These are phyloP conservation scores for Chenopodium berlandieri DNA, from an alignment of 148 eudicot species.

Conservation along the genomic window DNA sequence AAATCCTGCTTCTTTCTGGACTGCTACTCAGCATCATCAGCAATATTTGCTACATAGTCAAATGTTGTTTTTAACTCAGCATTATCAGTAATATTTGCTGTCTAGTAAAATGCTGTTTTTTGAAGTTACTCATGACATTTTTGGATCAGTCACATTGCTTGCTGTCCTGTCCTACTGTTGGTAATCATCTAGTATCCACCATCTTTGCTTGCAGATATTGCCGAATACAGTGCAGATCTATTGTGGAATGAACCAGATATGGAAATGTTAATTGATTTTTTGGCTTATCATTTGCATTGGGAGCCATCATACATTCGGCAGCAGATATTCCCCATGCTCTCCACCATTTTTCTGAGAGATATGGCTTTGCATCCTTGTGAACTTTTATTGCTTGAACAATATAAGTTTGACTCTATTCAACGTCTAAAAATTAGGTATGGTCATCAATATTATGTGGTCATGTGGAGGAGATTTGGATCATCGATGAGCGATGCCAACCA, in stretches of 20 bases:
- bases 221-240: slow-evolving; percentile 36
- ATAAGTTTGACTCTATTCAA: slow-evolving; percentile 70
- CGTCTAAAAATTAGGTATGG: slow-evolving; percentile 71
- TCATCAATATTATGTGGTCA: slow-evolving; percentile 61
- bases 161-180: neutral
- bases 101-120: neutral
- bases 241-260: slow-evolving; percentile 66
- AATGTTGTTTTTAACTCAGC: neutral
- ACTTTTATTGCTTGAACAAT: slow-evolving; percentile 58
- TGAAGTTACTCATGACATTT: neutral
- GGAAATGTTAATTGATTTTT: slow-evolving; percentile 72
- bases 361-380: slow-evolving; percentile 46
- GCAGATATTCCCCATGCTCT: slow-evolving; percentile 72
- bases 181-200: slow-evolving; percentile 6
- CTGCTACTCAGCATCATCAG: neutral
- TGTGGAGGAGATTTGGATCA: slow-evolving; percentile 62
- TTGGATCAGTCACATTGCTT: slow-evolving; percentile 5
- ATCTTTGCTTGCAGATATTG: slow-evolving; percentile 40
- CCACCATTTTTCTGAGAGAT: slow-evolving; percentile 77
- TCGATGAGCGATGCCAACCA: slow-evolving; percentile 19
- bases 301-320: slow-evolving; percentile 76
- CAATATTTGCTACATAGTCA: neutral
- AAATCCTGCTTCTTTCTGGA: neutral
- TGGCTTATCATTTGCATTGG: slow-evolving; percentile 67
- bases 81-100: neutral